These are phyloP conservation scores for Syncephalastrum racemosum DNA, from an alignment of 371 early-diverging fungal genomes.

Conservation along the genomic window DNA sequence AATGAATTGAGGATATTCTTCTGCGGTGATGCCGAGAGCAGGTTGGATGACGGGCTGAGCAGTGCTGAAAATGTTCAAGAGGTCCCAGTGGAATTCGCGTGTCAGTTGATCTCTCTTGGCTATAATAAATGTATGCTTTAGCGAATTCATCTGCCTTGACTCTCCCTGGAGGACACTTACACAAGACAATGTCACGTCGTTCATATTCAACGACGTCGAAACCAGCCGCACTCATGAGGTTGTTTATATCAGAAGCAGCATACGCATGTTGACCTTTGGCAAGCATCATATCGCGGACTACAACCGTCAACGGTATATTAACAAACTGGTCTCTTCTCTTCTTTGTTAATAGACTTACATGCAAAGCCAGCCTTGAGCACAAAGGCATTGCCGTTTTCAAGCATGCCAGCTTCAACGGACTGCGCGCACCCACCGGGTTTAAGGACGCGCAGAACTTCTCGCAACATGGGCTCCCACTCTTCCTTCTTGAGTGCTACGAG, in stretches of 20 bases:
- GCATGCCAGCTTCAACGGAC: slow-evolving; percentile 41
- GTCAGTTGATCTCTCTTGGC: neutral
- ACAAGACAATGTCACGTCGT: slow-evolving; percentile 17
- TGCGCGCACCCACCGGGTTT: slow-evolving; percentile 63
- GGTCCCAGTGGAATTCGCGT: slow-evolving; percentile 6
- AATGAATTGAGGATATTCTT: slow-evolving; percentile 21
- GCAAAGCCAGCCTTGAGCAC: slow-evolving; percentile 22
- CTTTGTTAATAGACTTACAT: slow-evolving; percentile 18
- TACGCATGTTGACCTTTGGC: slow-evolving; percentile 9
- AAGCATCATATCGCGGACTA: slow-evolving; percentile 15
- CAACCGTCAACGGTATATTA: neutral
- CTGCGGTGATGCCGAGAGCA: slow-evolving; percentile 10
- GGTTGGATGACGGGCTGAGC: slow-evolving; percentile 1
- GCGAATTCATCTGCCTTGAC: neutral
- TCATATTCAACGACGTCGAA: slow-evolving; percentile 30
- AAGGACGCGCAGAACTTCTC: slow-evolving; percentile 49
- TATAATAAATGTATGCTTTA: neutral
- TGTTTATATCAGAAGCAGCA: slow-evolving; percentile 36
- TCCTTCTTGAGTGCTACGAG: slow-evolving; percentile 43
- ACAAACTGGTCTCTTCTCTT: neutral
- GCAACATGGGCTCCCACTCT: slow-evolving; percentile 49
- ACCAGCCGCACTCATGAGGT: slow-evolving; percentile 23
- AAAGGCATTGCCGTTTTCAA: slow-evolving; percentile 25
- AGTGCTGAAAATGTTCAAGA: neutral
- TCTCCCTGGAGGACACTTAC: slow-evolving; percentile 3